Conservation (phyloP, 345 rosid genomes). For the Laguncularia racemosa region DNA sequence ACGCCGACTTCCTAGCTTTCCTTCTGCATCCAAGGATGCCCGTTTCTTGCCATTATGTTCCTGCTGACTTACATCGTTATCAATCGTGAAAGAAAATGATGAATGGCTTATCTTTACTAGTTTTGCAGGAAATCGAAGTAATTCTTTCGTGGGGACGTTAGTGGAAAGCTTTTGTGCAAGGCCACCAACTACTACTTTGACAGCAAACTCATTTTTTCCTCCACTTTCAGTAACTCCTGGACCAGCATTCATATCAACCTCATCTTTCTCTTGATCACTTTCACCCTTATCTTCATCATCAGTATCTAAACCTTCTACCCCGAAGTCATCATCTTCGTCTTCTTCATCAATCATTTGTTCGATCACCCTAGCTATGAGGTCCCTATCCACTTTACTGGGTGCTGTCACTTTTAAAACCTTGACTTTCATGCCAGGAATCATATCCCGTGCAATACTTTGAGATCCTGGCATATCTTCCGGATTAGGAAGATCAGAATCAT, state of each 20-base stretch:
- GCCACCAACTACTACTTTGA: slow-evolving; percentile 74
- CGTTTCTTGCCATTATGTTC: slow-evolving; percentile 40
- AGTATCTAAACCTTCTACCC: slow-evolving; percentile 45
- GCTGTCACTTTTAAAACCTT: slow-evolving; percentile 82
- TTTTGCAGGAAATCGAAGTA: slow-evolving; percentile 71
- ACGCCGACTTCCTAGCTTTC: slow-evolving; percentile 51
- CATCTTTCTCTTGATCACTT: slow-evolving; percentile 46
- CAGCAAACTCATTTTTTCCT: slow-evolving; percentile 54
- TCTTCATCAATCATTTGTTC: slow-evolving; percentile 77
- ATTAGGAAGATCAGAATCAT: slow-evolving; percentile 62
- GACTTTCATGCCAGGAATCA: slow-evolving; percentile 81
- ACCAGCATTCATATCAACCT: slow-evolving; percentile 41
- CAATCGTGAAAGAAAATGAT: slow-evolving; percentile 67
- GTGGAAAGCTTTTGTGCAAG: slow-evolving; percentile 54
- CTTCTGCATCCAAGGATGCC: slow-evolving; percentile 39
- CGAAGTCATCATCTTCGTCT: slow-evolving; percentile 57
- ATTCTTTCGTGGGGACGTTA: slow-evolving; percentile 37
- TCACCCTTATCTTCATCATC: slow-evolving; percentile 52
- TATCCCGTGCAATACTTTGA: slow-evolving; percentile 65
- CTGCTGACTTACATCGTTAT: slow-evolving; percentile 36
- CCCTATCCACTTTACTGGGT: slow-evolving; percentile 69
- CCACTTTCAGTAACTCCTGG: slow-evolving; percentile 43
- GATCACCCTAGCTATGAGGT: slow-evolving; percentile 79
- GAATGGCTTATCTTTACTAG: slow-evolving; percentile 46
- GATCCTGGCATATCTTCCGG: slow-evolving; percentile 67